Base-by-base conservation (phyloP, 345 rosid genomes). In the Garcia nutans region DNA sequence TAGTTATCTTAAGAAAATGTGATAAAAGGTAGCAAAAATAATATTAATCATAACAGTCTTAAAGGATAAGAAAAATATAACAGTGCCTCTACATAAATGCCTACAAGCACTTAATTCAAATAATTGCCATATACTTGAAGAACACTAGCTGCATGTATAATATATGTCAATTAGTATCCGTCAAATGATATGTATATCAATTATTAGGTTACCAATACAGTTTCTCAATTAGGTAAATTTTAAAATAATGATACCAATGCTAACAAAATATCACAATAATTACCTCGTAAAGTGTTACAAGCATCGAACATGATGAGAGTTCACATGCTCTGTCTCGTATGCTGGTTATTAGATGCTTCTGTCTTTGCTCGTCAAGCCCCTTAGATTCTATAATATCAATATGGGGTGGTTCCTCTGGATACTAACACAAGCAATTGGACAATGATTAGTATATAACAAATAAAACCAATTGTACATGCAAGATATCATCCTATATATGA, bases 271-370 rank as follows among this genome's bases (percentile, higher is more conserved):
- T 59, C 44, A 45, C 24, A 60, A 28, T 24, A 73, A n/a, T 83
- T 90, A 95, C 97, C 99, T 95, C 99, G 63, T 94, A 90, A 70
- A 95, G 88, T 67, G 91, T 87, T 61, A 95, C 92, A 49, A 95
- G 90, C 97, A 95, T 91, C 71, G 80, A 84, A 82, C 89, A 87
- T 19, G 94, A 88, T 24, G 91, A 81, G 52, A 91, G 88, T 55
- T 91, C 87, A 52, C 16, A 60, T 49, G 97, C 97, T 84, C 82
- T 88, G 66, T 87, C 84, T 74, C 77, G 84, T 74, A 91, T 83
- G 17, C 82, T 79, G 47, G 78, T 78, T 42, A 89, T 75, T 80
- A 95, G 82, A 75, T 78, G 81, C 64, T 88, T 89, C 81, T 86
- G 84, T 85, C 99, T 90, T 78, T 78, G 80, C 37, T 80, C 86